A percentile compares a stretch with the other conserved stretches of the same genome.
phyloP scores from a whole-genome alignment of 106 monocot genomes.

The Acorus calamus region DNA sequence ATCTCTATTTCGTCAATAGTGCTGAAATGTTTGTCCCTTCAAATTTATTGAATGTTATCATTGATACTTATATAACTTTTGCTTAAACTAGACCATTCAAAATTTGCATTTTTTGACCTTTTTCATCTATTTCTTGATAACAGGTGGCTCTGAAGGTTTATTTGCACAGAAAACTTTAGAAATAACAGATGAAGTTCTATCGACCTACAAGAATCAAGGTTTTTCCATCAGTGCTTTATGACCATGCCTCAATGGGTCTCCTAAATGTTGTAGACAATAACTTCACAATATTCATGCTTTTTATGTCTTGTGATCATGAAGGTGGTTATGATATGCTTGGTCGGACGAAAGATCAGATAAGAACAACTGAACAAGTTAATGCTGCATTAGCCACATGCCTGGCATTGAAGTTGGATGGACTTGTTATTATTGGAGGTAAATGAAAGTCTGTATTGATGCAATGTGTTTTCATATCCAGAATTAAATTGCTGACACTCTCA shows the following conservation, averaged over 20 bases:
- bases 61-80: too few relatives aligned
- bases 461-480: too few relatives aligned
- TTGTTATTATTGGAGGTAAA: constrained; percentile 82
- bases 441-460: too few relatives aligned
- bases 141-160: constrained; percentile 84
- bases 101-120: too few relatives aligned
- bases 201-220: constrained; percentile 90
- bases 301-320: constrained; percentile 10
- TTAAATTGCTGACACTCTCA: background rate
- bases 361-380: constrained; percentile 83
- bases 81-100: too few relatives aligned
- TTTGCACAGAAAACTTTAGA: constrained; percentile 86
- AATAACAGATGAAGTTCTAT: constrained; percentile 72
- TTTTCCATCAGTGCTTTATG: background rate
- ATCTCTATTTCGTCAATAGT: too few relatives aligned
- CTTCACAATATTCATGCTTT: background rate
- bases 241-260: too few relatives aligned
- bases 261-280: background rate
- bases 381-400: constrained; percentile 64
- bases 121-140: background rate
- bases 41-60: too few relatives aligned
- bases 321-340: constrained; percentile 92
- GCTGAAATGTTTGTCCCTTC: too few relatives aligned
- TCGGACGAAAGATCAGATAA: constrained; percentile 79
- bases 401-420: constrained; percentile 71